Evolutionary conservation across 352 stramenopile species (phyloP).

Genomic region (Pythium diclinum): DNA sequence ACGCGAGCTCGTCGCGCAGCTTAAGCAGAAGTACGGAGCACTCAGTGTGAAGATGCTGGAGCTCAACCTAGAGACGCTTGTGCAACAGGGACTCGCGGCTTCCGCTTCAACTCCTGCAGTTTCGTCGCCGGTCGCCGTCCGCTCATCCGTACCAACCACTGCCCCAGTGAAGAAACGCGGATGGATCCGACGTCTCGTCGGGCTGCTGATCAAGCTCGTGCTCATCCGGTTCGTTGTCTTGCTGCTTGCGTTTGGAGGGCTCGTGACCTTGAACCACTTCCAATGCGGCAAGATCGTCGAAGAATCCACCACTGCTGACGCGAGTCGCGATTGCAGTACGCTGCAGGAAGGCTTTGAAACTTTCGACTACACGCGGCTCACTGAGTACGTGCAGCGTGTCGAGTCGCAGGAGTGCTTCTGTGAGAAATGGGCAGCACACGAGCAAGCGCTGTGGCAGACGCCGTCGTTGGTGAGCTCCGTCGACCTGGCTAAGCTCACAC

Average conservation of each 20-base stretch:
- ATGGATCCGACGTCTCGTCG: slow-evolving; percentile 18
- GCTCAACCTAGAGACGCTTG: slow-evolving; percentile 46
- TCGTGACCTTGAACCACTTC: slow-evolving; percentile 10
- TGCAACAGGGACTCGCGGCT: slow-evolving; percentile 16
- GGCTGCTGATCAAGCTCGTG: slow-evolving; percentile 25
- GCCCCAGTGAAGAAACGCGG: slow-evolving; percentile 6
- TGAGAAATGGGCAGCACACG: slow-evolving; percentile 8
- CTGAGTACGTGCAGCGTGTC: slow-evolving; percentile 13
- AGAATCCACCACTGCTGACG: neutral
- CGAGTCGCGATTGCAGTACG: neutral
- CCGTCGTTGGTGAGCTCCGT: slow-evolving; percentile 4
- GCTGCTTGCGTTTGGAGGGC: slow-evolving; percentile 12
- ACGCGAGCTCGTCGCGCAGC: slow-evolving; percentile 48
- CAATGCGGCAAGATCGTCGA: slow-evolving; percentile 2
- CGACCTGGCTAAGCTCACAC: slow-evolving; percentile 13
- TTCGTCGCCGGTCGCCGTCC: neutral
- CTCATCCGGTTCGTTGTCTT: slow-evolving; percentile 8
- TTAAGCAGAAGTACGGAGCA: slow-evolving; percentile 72
- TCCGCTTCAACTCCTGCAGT: neutral
- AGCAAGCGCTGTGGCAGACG: slow-evolving; percentile 1
- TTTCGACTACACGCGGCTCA: slow-evolving; percentile 8
- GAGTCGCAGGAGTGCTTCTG: slow-evolving; percentile 22
- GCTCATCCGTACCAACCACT: neutral
- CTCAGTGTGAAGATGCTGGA: slow-evolving; percentile 72
- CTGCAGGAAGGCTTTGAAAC: neutral